Base-by-base conservation (phyloP, 2,329 filamentous ascomycete species). In the Colletotrichum destructivum region DNA sequence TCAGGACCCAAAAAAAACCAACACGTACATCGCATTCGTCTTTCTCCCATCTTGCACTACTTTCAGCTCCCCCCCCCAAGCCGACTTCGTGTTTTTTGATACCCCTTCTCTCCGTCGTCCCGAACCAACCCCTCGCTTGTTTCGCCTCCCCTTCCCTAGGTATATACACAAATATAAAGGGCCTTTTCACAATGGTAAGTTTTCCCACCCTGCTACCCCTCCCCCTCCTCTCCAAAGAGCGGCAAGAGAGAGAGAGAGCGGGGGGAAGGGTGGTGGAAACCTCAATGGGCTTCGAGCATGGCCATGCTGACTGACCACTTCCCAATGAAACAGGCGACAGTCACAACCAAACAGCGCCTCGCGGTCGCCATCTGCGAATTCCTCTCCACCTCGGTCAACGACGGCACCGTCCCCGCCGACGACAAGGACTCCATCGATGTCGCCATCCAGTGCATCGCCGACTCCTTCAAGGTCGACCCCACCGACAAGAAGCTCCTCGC, bases 331-430 rank as follows among this genome's bases (percentile, higher is more conserved):
- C 15, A 85, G 84, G 79, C 85, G 72, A 83, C 86, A 54, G 59
- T 62, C 40, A 85, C 86, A 64, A 85, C 88, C 70, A 89, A 90
- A 82, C 90, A 99, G 90, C 94, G 95, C 85, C 93, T 99, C 75
- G 96, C 96, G 82, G 94, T 99, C 81, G 94, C 96, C 78, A 96
- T 99, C 83, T 94, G 97, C 87, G 94, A 98, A 85, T 99, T 98
- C 87, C 92, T 99, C 73, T 89, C 89, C 77, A 91, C 90, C 71
- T 97, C 95, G 56, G 86, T 94, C 77, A 92, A 91, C 74, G 96
- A 99, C 82, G 96, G 96, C 78, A 97, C 95, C 55, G 89, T 99
- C 71, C 89, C 92, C 65, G 86, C 92, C 77, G 96, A 98, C 78
- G 96, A 99, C 82, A 90, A 92, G 76, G 96, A 99, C 80, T 96